These are phyloP conservation scores for Diplogelasinospora grovesii DNA, from an alignment of 495 filamentous ascomycete species.

Conservation along the genomic window DNA sequence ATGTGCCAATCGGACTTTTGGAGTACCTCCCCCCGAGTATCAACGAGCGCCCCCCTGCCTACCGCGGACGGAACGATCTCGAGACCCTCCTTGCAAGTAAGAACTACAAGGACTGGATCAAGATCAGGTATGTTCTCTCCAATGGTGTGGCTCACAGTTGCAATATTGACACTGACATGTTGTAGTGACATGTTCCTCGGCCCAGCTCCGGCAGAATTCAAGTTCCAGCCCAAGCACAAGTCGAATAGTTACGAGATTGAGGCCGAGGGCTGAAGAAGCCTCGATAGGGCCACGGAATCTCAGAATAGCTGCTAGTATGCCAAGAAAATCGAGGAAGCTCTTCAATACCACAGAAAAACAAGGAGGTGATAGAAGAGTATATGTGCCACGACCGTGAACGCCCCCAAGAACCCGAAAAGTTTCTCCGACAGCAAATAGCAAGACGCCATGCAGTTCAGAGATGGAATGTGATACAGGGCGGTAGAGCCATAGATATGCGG, in stretches of 20 bases:
- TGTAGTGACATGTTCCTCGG: slow-evolving; percentile 94
- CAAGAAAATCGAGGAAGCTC: no score
- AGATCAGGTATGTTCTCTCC: slow-evolving; percentile 68
- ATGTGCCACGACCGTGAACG: no score
- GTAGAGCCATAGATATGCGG: no score
- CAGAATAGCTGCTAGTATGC: no score
- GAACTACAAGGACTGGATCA: slow-evolving; percentile 96
- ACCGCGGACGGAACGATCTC: slow-evolving; percentile 75
- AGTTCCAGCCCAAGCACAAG: slow-evolving; percentile 98
- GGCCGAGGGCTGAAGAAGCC: slow-evolving; percentile 50
- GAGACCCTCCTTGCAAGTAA: slow-evolving; percentile 84
- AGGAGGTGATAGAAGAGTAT: no score
- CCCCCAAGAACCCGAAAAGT: no score
- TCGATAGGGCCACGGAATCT: no score
- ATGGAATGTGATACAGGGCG: no score
- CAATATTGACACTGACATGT: background rate
- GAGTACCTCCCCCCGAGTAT: slow-evolving; percentile 80
- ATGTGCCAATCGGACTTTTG: slow-evolving; percentile 82
- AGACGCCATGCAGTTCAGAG: background rate
- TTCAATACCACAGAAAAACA: no score
- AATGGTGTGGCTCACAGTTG: background rate
- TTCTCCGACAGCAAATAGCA: no score
- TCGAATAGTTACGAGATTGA: slow-evolving; percentile 70
- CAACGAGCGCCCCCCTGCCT: slow-evolving; percentile 81
- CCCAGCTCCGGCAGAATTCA: slow-evolving; percentile 80